Evolutionary conservation across 1,284 basidiomycete species (phyloP).

Genomic region (Clitocybe nebularis): DNA sequence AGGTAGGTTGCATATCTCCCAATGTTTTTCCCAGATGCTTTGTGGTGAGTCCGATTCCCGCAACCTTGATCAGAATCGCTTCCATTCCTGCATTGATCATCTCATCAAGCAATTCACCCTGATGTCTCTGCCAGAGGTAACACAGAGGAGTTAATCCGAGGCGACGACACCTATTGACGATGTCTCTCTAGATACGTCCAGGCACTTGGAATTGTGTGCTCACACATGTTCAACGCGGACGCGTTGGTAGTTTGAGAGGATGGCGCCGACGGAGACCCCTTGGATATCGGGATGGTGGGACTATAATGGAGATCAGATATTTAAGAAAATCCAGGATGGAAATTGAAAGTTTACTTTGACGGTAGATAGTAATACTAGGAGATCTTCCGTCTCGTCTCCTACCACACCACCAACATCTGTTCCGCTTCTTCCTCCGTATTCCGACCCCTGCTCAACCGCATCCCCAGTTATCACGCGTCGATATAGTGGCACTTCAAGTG

Average conservation of each 20-base stretch:
- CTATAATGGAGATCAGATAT: slow-evolving; percentile 36
- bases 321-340: not conserved
- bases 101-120: slow-evolving; percentile 78
- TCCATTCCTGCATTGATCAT: slow-evolving; percentile 84
- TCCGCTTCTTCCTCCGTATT: slow-evolving; percentile 74
- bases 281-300: slow-evolving; percentile 76
- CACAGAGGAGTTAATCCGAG: slow-evolving; percentile 78
- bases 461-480: slow-evolving; percentile 77
- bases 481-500: slow-evolving; percentile 86
- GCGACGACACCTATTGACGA: slow-evolving; percentile 66
- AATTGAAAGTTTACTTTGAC: slow-evolving; percentile 75
- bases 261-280: slow-evolving; percentile 93
- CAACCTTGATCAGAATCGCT: slow-evolving; percentile 92
- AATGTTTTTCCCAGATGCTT: slow-evolving; percentile 82
- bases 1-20: slow-evolving; percentile 68
- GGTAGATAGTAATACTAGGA: slow-evolving; percentile 70
- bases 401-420: slow-evolving; percentile 42
- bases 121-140: slow-evolving; percentile 94
- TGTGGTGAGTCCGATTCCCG: slow-evolving; percentile 84
- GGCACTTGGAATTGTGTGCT: slow-evolving; percentile 24
- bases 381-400: slow-evolving; percentile 96
- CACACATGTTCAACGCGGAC: slow-evolving; percentile 97
- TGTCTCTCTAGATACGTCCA: slow-evolving; percentile 1
- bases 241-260: slow-evolving; percentile 96
- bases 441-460: slow-evolving; percentile 77